phyloP scores from a whole-genome alignment of 108 stramenopile genomes.

The Fistulifera pelliculosa region DNA sequence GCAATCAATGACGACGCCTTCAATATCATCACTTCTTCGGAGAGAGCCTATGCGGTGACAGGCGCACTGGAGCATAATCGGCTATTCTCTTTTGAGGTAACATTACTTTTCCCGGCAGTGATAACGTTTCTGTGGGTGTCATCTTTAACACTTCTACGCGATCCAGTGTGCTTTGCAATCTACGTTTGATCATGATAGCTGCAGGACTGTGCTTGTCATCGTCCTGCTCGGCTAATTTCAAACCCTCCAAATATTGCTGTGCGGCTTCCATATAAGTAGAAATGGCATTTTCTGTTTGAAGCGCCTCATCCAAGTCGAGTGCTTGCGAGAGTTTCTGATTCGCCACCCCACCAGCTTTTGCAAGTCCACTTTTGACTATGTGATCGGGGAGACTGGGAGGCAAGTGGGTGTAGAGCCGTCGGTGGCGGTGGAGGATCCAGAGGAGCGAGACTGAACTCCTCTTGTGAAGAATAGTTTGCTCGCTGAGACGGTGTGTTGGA shows the following conservation, averaged over 20 bases:
- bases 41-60: slow-evolving; percentile 15
- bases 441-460: neutral
- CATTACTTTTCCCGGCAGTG: slow-evolving; percentile 3
- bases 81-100: slow-evolving; percentile 2
- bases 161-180: slow-evolving; percentile 38
- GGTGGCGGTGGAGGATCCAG: neutral
- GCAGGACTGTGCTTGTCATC: slow-evolving; percentile 3
- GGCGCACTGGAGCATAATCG: neutral
- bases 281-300: slow-evolving; percentile 16
- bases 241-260: slow-evolving; percentile 32
- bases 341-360: slow-evolving; percentile 11
- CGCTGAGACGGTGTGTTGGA: neutral
- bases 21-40: slow-evolving; percentile 55
- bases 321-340: slow-evolving; percentile 30
- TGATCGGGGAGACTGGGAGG: slow-evolving; percentile 1
- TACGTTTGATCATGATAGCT: slow-evolving; percentile 17
- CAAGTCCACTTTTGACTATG: neutral
- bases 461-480: slow-evolving; percentile 10
- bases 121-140: slow-evolving; percentile 5
- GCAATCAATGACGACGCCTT: slow-evolving; percentile 46
- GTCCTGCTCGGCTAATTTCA: slow-evolving; percentile 24
- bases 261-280: slow-evolving; percentile 42
- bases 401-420: neutral
- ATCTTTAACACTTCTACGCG: slow-evolving; percentile 49
- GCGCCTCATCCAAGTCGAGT: slow-evolving; percentile 42